Base-by-base conservation (phyloP, 768 basidiomycete genomes). In the Xanthoconium purpureum region DNA sequence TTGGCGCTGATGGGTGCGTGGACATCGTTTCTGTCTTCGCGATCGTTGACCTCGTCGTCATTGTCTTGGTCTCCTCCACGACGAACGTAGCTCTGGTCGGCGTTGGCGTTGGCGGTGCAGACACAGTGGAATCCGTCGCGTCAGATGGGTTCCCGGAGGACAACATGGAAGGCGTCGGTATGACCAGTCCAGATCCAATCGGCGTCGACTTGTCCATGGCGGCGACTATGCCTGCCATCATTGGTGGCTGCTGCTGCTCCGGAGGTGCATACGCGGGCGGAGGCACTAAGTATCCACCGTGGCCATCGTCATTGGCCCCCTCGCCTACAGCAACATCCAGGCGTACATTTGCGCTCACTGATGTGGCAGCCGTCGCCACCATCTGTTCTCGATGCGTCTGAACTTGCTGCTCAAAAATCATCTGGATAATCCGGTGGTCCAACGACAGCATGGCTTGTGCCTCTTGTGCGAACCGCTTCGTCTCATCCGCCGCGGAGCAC, bases 401-500 rank as follows among this genome's bases (percentile, higher is more conserved):
- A 8, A 37, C 18, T 36, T 50, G 57, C 7, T 50, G 58, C 1
- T 38, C 63, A 45, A 28, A 51, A 39, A 39, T 36, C 55, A 61
- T 54, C 13, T 42, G 58, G 28, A 60, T 58, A 29, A 57, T 56
- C 48, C 60, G 59, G 20, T 59, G 55, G 13, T 68, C 67, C 56
- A 66, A 39, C 2, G 50, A 24, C 13, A 67, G 30, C 2, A 62
- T 18, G 29, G 63, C 54, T 8, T 64, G 63, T 17, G 50, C 58
- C n/a, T 69, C 66, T 5, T 64, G 55, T 12, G 56, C 62, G 29
- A 55, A 56, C 29, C 65, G 61, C 40, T 36, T 66, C 37, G 67
- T 65, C 33, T 70, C 67, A 17, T 45, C 48, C 30, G 55, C 76
- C 6, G 75, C 73, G 15, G 66, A 70, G 47, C 80, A 73, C 7